Evolutionary conservation across 257 asterid species (phyloP).

Genomic region (Salvia hispanica): DNA sequence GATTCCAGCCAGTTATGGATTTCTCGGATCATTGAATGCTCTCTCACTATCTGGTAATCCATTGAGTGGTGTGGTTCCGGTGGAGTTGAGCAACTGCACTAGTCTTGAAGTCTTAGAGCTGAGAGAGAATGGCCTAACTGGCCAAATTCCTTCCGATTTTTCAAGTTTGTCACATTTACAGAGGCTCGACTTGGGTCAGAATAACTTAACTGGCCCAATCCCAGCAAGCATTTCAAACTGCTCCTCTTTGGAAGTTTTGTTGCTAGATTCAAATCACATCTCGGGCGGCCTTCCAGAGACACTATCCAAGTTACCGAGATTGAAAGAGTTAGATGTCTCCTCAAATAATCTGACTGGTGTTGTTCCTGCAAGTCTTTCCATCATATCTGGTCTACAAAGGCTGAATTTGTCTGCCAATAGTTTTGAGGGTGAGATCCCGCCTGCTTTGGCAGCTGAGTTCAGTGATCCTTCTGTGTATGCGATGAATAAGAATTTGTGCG

Average conservation of each 20-base stretch:
- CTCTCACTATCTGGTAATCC: slow-evolving; percentile 58
- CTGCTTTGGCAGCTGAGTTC: slow-evolving; percentile 57
- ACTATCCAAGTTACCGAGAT: slow-evolving; percentile 44
- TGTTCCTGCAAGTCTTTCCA: slow-evolving; percentile 57
- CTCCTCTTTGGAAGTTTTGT: slow-evolving; percentile 47
- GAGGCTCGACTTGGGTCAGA: slow-evolving; percentile 74
- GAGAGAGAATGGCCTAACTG: slow-evolving; percentile 45
- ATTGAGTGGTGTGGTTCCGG: slow-evolving; percentile 55
- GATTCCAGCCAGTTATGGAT: slow-evolving; percentile 72
- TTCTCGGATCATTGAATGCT: slow-evolving; percentile 53
- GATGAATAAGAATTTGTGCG: slow-evolving; percentile 60
- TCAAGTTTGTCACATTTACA: slow-evolving; percentile 50
- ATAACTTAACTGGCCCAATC: slow-evolving; percentile 56
- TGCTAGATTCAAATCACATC: slow-evolving; percentile 61
- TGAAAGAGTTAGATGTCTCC: slow-evolving; percentile 57
- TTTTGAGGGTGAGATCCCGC: slow-evolving; percentile 79
- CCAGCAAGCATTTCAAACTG: slow-evolving; percentile 63
- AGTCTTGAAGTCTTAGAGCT: slow-evolving; percentile 60
- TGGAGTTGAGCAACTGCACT: slow-evolving; percentile 61
- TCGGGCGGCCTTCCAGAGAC: slow-evolving; percentile 62
- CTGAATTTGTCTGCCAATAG: slow-evolving; percentile 62
- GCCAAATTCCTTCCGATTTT: slow-evolving; percentile 55
- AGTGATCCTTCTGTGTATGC: slow-evolving; percentile 60
- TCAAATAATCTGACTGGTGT: slow-evolving; percentile 56
- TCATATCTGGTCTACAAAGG: slow-evolving; percentile 43